These are phyloP conservation scores for Lumnitzera racemosa DNA, from an alignment of 345 rosid genomes.

Conservation along the genomic window DNA sequence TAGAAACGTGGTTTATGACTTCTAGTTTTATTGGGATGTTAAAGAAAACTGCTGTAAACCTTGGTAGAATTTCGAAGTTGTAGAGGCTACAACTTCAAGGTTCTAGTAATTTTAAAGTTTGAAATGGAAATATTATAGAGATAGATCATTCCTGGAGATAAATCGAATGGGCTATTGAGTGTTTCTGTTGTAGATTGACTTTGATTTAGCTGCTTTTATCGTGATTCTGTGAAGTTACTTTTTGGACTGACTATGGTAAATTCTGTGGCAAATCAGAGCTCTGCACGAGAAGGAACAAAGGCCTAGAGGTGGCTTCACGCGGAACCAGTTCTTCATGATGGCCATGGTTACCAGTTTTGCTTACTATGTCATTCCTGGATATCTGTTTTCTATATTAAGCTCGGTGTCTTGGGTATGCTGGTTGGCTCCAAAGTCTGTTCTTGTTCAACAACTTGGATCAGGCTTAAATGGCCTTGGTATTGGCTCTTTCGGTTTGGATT, in stretches of 20 bases:
- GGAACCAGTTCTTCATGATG: constrained; percentile 59
- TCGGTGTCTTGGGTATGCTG: constrained; percentile 81
- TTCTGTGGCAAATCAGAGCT: constrained; percentile 34
- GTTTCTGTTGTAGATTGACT: too few relatives aligned
- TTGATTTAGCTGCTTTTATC: too few relatives aligned
- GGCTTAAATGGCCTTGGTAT: constrained; percentile 68
- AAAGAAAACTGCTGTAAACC: too few relatives aligned
- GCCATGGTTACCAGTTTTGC: constrained; percentile 53
- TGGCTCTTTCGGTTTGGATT: constrained; percentile 66
- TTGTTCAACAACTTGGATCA: constrained; percentile 69
- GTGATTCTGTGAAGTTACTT: too few relatives aligned
- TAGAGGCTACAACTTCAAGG: too few relatives aligned
- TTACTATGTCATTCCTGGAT: constrained; percentile 61
- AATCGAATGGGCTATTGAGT: too few relatives aligned
- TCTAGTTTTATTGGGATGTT: too few relatives aligned
- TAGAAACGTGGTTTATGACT: too few relatives aligned
- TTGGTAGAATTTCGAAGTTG: too few relatives aligned
- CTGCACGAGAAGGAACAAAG: constrained; percentile 57
- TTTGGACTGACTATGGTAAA: background rate
- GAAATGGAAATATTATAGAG: too few relatives aligned
- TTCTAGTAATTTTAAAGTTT: too few relatives aligned
- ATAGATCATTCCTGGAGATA: too few relatives aligned
- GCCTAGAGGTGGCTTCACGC: constrained; percentile 32
- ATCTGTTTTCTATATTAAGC: constrained; percentile 39
- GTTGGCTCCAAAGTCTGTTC: constrained; percentile 54